A percentile compares a stretch with the other conserved stretches of the same genome.
These are phyloP conservation scores for Huiozyma sinensis DNA, from an alignment of 805 yeast species.

Conservation along the genomic window DNA sequence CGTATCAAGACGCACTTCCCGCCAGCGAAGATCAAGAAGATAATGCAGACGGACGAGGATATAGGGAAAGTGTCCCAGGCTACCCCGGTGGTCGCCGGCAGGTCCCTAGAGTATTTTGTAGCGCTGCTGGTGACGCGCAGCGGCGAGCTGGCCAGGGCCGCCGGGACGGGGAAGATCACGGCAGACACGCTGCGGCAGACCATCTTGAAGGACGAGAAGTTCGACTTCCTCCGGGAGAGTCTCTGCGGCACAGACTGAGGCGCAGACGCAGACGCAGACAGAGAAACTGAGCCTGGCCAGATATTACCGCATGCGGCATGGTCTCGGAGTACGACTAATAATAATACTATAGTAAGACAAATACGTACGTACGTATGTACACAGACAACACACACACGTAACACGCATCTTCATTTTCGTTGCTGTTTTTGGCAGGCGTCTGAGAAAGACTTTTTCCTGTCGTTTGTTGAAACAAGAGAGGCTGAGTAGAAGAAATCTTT, in stretches of 20 bases:
- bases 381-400: too few species aligned
- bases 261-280: background rate
- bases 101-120: conserved; percentile 87
- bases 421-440: too few species aligned
- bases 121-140: conserved; percentile 81
- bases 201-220: conserved; percentile 74
- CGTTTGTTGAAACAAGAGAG: too few species aligned
- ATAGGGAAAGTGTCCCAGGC: conserved; percentile 98
- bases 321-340: too few species aligned
- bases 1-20: conserved; percentile 74
- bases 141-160: conserved; percentile 60
- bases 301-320: too few species aligned
- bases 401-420: too few species aligned
- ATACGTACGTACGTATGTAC: too few species aligned
- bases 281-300: background rate
- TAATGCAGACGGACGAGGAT: conserved; percentile 97
- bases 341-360: too few species aligned
- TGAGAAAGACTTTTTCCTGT: too few species aligned
- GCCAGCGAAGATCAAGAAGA: conserved; percentile 86
- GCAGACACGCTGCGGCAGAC: conserved; percentile 80
- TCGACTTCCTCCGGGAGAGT: conserved; percentile 77
- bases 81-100: conserved; percentile 94
- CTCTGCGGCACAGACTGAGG: conserved; percentile 21
- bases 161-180: conserved; percentile 70
- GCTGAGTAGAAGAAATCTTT: too few species aligned